Evolutionary conservation across 2,329 filamentous ascomycete genomes (phyloP), one percentile per base, ranked within the genome.

Genomic region (Domatiomyces globalis): DNA sequence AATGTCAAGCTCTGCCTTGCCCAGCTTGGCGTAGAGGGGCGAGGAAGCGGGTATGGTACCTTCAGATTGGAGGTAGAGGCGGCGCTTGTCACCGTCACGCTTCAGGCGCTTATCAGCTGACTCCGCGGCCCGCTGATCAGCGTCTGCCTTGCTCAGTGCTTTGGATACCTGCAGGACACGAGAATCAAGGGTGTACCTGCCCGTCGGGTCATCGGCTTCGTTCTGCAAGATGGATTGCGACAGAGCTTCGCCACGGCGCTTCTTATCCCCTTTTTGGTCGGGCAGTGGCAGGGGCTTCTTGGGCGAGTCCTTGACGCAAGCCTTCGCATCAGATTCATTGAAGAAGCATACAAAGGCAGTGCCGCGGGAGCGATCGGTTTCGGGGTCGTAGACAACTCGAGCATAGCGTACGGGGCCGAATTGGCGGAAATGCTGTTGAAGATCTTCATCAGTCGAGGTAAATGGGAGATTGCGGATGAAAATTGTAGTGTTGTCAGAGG

Each of bases 391-490:
- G 39, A 98, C 94, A 8, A 95, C 83, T 58, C 94, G 79, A 4
- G 90, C 92, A 65, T 96, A 98, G 39, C 89, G 80, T 42, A 95
- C 73, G n/a, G 77, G 77, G 22, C 92, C 94, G 62, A 98, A 96
- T 61, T 83, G 75, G 12, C 29, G 25, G 63, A 98, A 98, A 65
- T 95, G 90, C 48, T 82, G 76, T 63, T 89, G 84, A 45, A 98
- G 78, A 47, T 80, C 76, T 49, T 88, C 83, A 61, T 98, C 89
- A 17, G 84, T 85, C 44, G 81, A 82, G 1, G 84, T 88, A 67
- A 94, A 98, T 0, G 94, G 90, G 10, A 98, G 73, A 64, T 98
- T 98, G 58, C 92, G 87, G 61, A 98, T 78, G 69, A 98, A 98
- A 12, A 96, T 69, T 0, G 89, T 95, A 39, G 33, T 39, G 12